Base-by-base conservation (phyloP, 495 filamentous ascomycete species). In the Neurospora sp. region DNA sequence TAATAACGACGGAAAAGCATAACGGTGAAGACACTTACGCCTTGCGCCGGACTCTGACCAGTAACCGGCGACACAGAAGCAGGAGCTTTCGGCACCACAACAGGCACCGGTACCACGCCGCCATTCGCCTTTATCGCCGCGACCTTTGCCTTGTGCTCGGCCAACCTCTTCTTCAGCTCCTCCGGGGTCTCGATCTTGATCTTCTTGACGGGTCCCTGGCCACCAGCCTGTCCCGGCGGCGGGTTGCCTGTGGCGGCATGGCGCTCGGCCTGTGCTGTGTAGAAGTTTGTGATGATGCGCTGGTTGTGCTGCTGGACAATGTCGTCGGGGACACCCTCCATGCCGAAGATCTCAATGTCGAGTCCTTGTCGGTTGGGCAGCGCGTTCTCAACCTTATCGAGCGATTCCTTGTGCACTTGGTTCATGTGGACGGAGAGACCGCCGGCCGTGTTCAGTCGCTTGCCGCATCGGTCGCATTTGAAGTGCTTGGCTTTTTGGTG, bases 401-500 rank as follows among this genome's bases (percentile, higher is more conserved):
- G 85, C 38, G 88, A 91, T 79, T 98, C 95, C 79, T 99, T 99
- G 84, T 99, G 96, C 31, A 99, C 96, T 80, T 99, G 96, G 76
- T 92, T 96, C 94, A 98, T 92, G 79, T 99, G 96, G 37, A 98
- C 96, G 27, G 90, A 91, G 68, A 99, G 88, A 84, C 94, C 96
- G 85, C 96, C 96, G 70, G 95, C 96, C 2, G 96, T 99, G 78
- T 98, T 97, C 42, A 99, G 81, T 75, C 94, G 87, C 73, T 96
- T 89, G 31, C 88, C 88, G 79, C 96, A 99, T 84, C 90, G 83
- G 74, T 97, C 93, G 82, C 96, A 99, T 80, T 96, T 97, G 88
- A 96, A 98, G 81, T 99, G 96, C 83, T 98, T 98, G 27, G 96
- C 94, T 81, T 97, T 98, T 79, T 98, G 96, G 83, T 99, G 96